Evolutionary conservation across 2,329 filamentous ascomycete genomes (phyloP).

Genomic region (Gaeumannomyces sp.): DNA sequence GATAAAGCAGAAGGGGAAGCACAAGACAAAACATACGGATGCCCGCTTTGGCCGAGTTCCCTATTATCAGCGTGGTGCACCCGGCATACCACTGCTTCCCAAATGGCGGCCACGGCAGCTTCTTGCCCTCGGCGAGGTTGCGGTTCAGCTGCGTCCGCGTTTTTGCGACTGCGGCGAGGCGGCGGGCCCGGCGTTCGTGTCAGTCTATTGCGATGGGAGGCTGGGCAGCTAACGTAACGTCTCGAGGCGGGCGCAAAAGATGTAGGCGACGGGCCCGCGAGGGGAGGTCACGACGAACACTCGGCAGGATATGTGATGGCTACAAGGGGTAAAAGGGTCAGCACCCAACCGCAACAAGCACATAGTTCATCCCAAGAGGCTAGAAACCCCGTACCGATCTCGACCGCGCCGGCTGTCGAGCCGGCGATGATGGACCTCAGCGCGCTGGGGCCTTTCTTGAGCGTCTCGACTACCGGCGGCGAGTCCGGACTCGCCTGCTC

Average conservation of each 20-base stretch:
- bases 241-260: no score
- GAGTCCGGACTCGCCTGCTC: background rate
- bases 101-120: conserved; percentile 91
- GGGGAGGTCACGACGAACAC: conserved; percentile 49
- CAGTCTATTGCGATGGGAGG: conserved; percentile 11
- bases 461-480: conserved; percentile 12
- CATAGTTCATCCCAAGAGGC: no score
- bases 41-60: conserved; percentile 93
- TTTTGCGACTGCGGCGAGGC: conserved; percentile 65
- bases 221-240: background rate
- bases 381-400: conserved; percentile 60
- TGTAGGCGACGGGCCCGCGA: no score
- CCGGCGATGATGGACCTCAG: conserved; percentile 88
- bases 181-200: conserved; percentile 9
- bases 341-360: background rate
- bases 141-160: conserved; percentile 91
- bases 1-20: background rate
- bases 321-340: conserved; percentile 18
- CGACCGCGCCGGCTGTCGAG: conserved; percentile 86
- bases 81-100: conserved; percentile 95
- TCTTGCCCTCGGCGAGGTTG: conserved; percentile 71
- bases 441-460: conserved; percentile 60
- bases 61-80: conserved; percentile 93
- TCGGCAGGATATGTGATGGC: conserved; percentile 92
- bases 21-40: conserved; percentile 59